A percentile compares a stretch with the other conserved stretches of the same genome.
Evolutionary conservation across 768 basidiomycete species (phyloP).

Genomic region (Mycena floridula): DNA sequence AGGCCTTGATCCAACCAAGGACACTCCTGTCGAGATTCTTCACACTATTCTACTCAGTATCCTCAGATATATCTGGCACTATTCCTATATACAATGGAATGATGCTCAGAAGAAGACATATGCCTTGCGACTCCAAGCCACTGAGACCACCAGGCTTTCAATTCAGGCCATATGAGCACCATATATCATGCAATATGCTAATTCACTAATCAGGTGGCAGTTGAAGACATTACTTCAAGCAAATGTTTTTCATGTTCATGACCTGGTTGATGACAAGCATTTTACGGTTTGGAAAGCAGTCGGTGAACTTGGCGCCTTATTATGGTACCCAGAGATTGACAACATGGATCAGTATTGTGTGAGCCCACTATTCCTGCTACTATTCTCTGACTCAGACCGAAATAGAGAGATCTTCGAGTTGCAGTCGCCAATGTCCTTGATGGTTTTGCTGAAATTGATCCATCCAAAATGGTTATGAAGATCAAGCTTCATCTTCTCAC

Average conservation of each 20-base stretch:
- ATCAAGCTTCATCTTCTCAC: conserved; percentile 13
- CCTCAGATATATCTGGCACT: too few species aligned
- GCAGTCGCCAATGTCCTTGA: conserved; percentile 14
- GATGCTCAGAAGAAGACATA: conserved; percentile 17
- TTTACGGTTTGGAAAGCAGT: conserved; percentile 16
- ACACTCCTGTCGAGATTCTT: too few species aligned
- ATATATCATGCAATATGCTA: conserved; percentile 21
- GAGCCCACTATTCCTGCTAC: neutral
- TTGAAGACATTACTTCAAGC: conserved; percentile 22
- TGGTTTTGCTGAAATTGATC: conserved; percentile 9
- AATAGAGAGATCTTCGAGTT: conserved; percentile 1
- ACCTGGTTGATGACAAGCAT: conserved; percentile 13
- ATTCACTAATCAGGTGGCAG: too few species aligned
- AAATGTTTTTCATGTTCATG: conserved; percentile 19
- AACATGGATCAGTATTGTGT: conserved; percentile 18
- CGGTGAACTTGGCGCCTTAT: too few species aligned
- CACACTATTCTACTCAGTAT: conserved; percentile 20
- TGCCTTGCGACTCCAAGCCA: too few species aligned
- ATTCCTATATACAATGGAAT: conserved; percentile 12
- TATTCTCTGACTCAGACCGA: neutral
- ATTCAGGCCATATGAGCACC: too few species aligned
- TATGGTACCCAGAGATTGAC: too few species aligned
- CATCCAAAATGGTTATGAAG: conserved; percentile 11
- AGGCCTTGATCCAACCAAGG: conserved; percentile 15
- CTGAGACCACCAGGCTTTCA: too few species aligned